Evolutionary conservation across 1,284 basidiomycete genomes (phyloP).

Genomic region (Tausonia pullulans): DNA sequence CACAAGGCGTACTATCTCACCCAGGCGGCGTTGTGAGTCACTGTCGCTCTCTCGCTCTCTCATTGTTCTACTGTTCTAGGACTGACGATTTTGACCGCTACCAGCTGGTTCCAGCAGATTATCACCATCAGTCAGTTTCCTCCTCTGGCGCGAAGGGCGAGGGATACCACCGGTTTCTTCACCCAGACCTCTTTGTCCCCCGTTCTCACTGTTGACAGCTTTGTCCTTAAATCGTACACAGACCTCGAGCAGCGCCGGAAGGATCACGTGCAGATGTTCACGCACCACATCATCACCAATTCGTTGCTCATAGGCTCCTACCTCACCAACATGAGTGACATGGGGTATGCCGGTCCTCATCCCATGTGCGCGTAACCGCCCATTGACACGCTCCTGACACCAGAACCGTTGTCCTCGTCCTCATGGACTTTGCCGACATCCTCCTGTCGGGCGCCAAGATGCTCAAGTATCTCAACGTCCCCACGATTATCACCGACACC

Average conservation of each 20-base stretch:
- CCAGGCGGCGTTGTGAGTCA: slow-evolving; percentile 35
- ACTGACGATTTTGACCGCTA: slow-evolving; percentile 40
- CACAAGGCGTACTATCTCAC: slow-evolving; percentile 86
- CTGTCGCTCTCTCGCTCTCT: background rate
- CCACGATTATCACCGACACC: slow-evolving; percentile 53
- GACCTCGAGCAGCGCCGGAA: slow-evolving; percentile 83
- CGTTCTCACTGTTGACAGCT: slow-evolving; percentile 8
- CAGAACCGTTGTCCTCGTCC: slow-evolving; percentile 16
- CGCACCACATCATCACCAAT: slow-evolving; percentile 86
- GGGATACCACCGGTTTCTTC: background rate
- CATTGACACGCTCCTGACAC: background rate
- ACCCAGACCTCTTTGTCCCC: background rate
- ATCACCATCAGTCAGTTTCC: slow-evolving; percentile 52
- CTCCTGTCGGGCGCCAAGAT: slow-evolving; percentile 86
- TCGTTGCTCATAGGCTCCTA: slow-evolving; percentile 68
- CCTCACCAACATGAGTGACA: slow-evolving; percentile 68
- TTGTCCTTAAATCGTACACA: too few species aligned
- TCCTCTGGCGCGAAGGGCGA: background rate
- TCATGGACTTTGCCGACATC: slow-evolving; percentile 65
- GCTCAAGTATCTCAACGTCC: slow-evolving; percentile 67
- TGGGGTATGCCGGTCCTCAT: slow-evolving; percentile 72
- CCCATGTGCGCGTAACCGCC: background rate
- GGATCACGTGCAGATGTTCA: slow-evolving; percentile 92
- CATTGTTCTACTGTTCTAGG: background rate
- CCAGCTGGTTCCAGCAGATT: slow-evolving; percentile 71